Conservation (phyloP, 176 grass and related monocot species). For the Panicum miliaceum region DNA sequence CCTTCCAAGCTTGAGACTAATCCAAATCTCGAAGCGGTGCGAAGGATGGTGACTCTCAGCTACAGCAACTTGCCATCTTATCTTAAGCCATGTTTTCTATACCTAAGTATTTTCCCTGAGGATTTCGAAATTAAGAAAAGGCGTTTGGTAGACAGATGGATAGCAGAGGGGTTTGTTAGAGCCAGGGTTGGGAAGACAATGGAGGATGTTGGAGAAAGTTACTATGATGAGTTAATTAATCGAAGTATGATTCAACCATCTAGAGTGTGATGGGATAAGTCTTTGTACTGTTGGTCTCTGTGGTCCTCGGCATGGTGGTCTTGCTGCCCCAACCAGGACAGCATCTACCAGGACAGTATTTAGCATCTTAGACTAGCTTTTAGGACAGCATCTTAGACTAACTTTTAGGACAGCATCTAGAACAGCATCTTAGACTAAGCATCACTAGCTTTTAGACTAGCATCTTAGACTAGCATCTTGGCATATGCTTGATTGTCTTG, state of each 20-base stretch:
- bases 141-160: neutral
- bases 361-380: too few species aligned
- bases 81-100: conserved; percentile 31
- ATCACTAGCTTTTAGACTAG: too few species aligned
- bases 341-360: too few species aligned
- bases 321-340: too few species aligned
- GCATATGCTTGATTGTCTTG: too few species aligned
- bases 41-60: neutral
- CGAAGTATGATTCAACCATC: conserved; percentile 37
- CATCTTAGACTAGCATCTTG: too few species aligned
- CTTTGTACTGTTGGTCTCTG: too few species aligned
- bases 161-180: conserved; percentile 8
- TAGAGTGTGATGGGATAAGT: too few species aligned
- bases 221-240: conserved; percentile 10
- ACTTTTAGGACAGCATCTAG: too few species aligned
- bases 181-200: neutral
- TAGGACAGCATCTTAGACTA: too few species aligned
- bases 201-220: neutral
- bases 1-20: neutral
- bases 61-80: neutral
- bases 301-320: too few species aligned
- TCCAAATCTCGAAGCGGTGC: neutral
- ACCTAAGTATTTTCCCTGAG: conserved; percentile 38
- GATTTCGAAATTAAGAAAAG: neutral
- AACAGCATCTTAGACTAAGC: too few species aligned